Evolutionary conservation across 768 basidiomycete genomes (phyloP).

Genomic region (Pleurotus giganteus): DNA sequence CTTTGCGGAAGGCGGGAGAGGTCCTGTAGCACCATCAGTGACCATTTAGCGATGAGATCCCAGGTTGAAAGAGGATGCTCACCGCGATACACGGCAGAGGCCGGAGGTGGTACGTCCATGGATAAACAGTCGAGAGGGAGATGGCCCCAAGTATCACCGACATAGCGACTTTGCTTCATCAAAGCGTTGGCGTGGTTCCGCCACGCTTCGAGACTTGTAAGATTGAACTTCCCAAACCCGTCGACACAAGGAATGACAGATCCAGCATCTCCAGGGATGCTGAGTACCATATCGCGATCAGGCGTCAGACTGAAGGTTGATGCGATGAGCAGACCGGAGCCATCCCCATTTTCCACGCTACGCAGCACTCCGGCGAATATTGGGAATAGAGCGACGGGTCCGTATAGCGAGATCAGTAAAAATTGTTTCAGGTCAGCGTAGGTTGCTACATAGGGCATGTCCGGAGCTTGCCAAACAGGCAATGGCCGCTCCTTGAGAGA

Average conservation of each 20-base stretch:
- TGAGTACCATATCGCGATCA: neutral
- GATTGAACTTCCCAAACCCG: neutral
- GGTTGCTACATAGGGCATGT: constrained; percentile 15
- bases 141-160: neutral
- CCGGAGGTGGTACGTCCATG: neutral
- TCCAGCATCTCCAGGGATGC: neutral
- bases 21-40: neutral
- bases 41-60: no score
- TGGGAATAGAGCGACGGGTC: constrained; percentile 16
- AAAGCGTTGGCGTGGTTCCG: neutral
- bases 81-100: neutral
- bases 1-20: constrained; percentile 23
- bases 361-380: constrained; percentile 18
- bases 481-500: constrained; percentile 17
- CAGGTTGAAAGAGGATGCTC: neutral
- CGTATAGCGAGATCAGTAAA: constrained; percentile 20
- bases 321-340: neutral
- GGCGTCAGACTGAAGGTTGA: neutral
- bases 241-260: neutral
- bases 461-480: constrained; percentile 11
- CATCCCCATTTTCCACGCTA: constrained; percentile 23
- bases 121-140: neutral
- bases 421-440: neutral
- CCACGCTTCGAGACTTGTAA: neutral
- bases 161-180: neutral